Evolutionary conservation across 805 yeast species (phyloP), one percentile per base, ranked within the genome.

Genomic region (Kodamaea jinghongensis): DNA sequence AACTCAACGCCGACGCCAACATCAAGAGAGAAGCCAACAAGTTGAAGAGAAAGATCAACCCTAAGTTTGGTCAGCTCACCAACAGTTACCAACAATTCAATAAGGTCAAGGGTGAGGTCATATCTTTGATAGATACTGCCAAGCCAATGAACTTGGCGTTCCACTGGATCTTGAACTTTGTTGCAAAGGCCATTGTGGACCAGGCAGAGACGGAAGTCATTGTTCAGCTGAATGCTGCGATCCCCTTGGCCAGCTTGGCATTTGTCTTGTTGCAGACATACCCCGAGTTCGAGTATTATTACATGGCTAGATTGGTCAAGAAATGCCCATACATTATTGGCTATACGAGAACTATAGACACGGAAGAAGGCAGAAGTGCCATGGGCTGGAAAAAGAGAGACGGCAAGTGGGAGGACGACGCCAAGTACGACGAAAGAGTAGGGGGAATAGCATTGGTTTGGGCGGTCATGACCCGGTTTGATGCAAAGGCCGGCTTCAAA

Each of bases 191-290:
- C 3, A 65, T 90, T 1, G 86, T 93, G 1, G 78, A 84, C 17
- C 99, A 93, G 63, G 91, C 97, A 1, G 98, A 90, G 60, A 78
- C 95, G 1, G 99, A 93, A 60, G 90, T 88, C 6, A 73, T 84
- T 11, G 95, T 86, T 0, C 77, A 82, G 42, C 81, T 95, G 2
- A 75, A 78, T 31, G 79, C 89, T 3, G 86, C 96, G 0, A 53
- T 85, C 6, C 95, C 99, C 0, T 64, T 93, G 32, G 96, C 87
- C 0, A 75, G 73, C 50, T 61, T 91, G 25, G 67, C 91, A 0
- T 54, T 76, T 12, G 67, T 70, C 23, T 55, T 89, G 29, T 54
- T 88, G 50, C 55, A 72, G 6, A 30, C 56, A 17, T 68, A 66
- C 34, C 73, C 75, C 1, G 79, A 76, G 6, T 64, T 85, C 13